Evolutionary conservation across 1,284 basidiomycete genomes (phyloP).

Genomic region (Porodaedalea pini): DNA sequence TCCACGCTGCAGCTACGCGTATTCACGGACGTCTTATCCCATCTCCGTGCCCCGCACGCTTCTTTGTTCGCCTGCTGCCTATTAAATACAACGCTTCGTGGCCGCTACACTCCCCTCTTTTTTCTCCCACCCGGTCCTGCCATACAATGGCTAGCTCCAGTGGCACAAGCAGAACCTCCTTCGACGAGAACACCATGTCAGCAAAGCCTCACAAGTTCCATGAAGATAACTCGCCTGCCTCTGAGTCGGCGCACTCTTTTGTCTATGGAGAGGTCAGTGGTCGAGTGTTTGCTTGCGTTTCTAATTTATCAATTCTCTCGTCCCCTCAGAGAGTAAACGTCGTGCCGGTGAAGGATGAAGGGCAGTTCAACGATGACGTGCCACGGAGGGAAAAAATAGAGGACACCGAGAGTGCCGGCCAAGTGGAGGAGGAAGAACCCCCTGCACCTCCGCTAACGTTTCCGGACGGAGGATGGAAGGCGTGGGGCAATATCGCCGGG

Average conservation of each 20-base stretch:
- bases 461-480: slow-evolving; percentile 21
- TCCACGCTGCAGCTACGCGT: neutral
- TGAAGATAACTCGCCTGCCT: neutral
- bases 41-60: neutral
- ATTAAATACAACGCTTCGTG: neutral
- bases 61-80: neutral
- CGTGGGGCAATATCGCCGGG: slow-evolving; percentile 21
- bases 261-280: neutral
- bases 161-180: slow-evolving; percentile 5
- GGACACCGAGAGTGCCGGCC: neutral
- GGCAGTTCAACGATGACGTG: neutral
- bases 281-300: neutral
- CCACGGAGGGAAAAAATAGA: neutral
- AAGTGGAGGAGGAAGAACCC: neutral
- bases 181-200: neutral
- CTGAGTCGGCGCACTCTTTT: neutral
- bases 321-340: neutral
- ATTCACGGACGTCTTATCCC: neutral
- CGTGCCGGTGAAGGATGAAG: neutral
- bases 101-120: neutral
- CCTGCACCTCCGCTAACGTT: slow-evolving; percentile 17
- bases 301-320: neutral
- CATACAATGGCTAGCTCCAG: slow-evolving; percentile 8
- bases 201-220: neutral
- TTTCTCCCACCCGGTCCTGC: neutral